Evolutionary conservation across 2,329 filamentous ascomycete species (phyloP), one percentile per base, ranked within the genome.

Genomic region (Hypocreales sp.): DNA sequence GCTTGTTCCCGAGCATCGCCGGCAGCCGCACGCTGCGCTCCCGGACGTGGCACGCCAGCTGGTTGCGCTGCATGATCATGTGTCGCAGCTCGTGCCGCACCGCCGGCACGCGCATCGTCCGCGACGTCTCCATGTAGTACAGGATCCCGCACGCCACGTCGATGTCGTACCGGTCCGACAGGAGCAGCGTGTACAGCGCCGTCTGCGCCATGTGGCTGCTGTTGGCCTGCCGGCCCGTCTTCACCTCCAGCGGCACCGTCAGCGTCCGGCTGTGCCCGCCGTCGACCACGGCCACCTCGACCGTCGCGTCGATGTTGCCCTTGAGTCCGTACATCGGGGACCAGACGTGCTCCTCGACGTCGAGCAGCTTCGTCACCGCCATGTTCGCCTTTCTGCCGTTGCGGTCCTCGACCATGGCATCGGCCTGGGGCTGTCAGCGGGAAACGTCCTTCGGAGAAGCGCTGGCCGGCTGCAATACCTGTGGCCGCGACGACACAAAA

Each of bases 311-410:
- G 33, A 98, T 90, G 41, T 95, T 98, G 17, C 90, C 90, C 50
- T 98, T 98, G 11, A 98, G 61, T 1, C 90, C 90, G 47, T 92
- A 98, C 72, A 84, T 87, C 1, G 90, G 90, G 6, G 87, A 95
- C 90, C 90, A 98, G 16, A 98, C 75, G 46, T 95, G 90, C 50
- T 98, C 90, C 48, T 98, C 90, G 8, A 98, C 81, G 46, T 95
- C 90, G 10, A 98, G 74, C 16, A 98, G 61, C 47, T 95, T 98
- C 43, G 77, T 92, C 39, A 98, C 75, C 39, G 80, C 84, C 67
- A 95, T 76, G 31, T 67, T 77, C 8, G 78, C 71, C 38, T 75
- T 78, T 28, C 78, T 71, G 22, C 78, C 79, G 44, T 84, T 78
- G 25, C 80, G 70, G 37, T 86, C 83, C 38, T 82, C 77, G 15